phyloP scores from a whole-genome alignment of 208 protist species.

The Phytomonas sp. region DNA sequence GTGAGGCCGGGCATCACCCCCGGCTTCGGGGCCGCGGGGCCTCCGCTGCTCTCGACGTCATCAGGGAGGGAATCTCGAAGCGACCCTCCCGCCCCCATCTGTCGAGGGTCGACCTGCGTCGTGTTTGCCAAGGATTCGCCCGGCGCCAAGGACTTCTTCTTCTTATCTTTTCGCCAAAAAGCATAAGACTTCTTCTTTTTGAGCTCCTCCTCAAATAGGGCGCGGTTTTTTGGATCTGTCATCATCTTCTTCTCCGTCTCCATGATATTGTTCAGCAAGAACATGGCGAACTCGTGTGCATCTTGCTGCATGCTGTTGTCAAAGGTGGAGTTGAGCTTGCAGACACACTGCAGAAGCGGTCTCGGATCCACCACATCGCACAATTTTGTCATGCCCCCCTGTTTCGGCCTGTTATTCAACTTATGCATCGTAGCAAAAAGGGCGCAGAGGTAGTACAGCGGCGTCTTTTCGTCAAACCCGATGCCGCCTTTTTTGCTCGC shows the following conservation, averaged over 20 bases:
- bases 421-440: conserved; percentile 83
- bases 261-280: conserved; percentile 78
- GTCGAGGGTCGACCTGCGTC: too few relatives aligned
- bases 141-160: too few relatives aligned
- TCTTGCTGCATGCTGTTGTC: conserved; percentile 82
- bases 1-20: conserved; percentile 18
- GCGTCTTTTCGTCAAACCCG: conserved; percentile 54
- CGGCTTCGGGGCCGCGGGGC: conserved; percentile 2
- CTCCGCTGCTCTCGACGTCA: conserved; percentile 3
- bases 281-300: conserved; percentile 87
- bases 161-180: conserved; percentile 20
- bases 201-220: conserved; percentile 42
- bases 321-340: conserved; percentile 52
- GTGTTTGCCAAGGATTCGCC: too few relatives aligned
- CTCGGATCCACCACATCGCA: conserved; percentile 31
- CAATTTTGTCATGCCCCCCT: conserved; percentile 15
- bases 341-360: conserved; percentile 38
- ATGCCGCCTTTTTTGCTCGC: conserved; percentile 32
- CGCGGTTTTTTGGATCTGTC: conserved; percentile 43
- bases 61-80: conserved; percentile 7
- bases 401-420: conserved; percentile 53
- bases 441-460: conserved; percentile 52
- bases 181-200: conserved; percentile 24
- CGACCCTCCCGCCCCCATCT: conserved; percentile 9
- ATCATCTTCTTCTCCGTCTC: conserved; percentile 74